Base-by-base conservation (phyloP, 31 red algal species). In the Endocladia muricata region DNA sequence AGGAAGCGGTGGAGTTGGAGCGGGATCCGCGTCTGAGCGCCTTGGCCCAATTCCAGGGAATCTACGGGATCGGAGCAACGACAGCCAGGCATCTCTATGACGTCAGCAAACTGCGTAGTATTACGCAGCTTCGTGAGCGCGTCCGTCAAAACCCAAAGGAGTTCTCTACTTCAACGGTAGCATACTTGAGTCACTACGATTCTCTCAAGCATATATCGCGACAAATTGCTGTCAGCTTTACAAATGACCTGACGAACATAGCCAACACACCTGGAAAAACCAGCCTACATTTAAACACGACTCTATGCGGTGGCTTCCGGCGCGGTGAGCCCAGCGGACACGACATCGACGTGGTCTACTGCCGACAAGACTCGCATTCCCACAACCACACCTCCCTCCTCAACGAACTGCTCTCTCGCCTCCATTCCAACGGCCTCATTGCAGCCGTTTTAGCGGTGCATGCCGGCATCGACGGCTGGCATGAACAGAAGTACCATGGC, bases 301-400 rank as follows among this genome's bases (percentile, higher is more conserved):
- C 55, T 19, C 40, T 88, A n/a, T 88, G 85, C 56, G 85, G 85
- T 26, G 85, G 85, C 3, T 78, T 88, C 23, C 48, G 85, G 30
- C 74, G 85, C 19, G 85, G 74, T 21, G 85, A 88, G 58, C 52
- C 39, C n/a, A 37, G 19, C 31, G 85, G 85, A 32, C 85, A 88
- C 42, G 85, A 88, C 43, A 69, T 80, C 21, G 85, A 88, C 67
- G 38, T 88, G 37, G 26, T 88, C 22, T 88, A 88, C 63, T 88
- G 85, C 67, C 74, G 85, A 47, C 44, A 36, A 37, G 42, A 69
- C 4, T 22, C 2, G 54, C 41, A 42, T 29, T 26, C 44, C 19
- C 29, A 54, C n/a, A 64, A 85, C 41, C 58, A 58, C 42, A 73
- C 26, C 47, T 88, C 85, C 4, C 59, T 88, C 21, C 61, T 88